Conservation (phyloP, 2,329 filamentous ascomycete species). For the Claviceps spartinae region DNA sequence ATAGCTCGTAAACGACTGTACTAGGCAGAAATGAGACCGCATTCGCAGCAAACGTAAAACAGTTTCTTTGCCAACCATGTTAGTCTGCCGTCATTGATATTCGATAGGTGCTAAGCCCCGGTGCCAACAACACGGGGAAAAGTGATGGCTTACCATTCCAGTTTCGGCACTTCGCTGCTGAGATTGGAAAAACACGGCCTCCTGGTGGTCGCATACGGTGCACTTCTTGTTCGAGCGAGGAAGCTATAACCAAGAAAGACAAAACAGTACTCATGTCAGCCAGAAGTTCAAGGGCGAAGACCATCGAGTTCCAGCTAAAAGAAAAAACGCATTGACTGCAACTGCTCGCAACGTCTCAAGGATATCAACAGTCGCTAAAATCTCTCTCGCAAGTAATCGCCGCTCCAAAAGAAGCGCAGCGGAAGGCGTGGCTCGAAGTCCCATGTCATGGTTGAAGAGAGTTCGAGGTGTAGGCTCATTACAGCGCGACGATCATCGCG, state of each 20-base stretch:
- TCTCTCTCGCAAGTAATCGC: not conserved
- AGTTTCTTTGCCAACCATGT: constrained; percentile 53
- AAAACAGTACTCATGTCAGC: constrained; percentile 27
- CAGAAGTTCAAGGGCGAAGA: constrained; percentile 17
- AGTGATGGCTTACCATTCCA: constrained; percentile 65
- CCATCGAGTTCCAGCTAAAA: constrained; percentile 14
- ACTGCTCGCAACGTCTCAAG: not conserved
- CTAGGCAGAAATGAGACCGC: constrained; percentile 71
- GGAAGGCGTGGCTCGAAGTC: not conserved
- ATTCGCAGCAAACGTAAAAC: constrained; percentile 88
- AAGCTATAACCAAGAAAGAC: constrained; percentile 48
- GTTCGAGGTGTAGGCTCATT: not conserved
- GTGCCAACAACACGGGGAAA: not conserved
- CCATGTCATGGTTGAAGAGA: not conserved
- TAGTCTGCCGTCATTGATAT: constrained; percentile 5
- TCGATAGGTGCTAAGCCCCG: not conserved
- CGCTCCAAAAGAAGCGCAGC: not conserved
- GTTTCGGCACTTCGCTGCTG: constrained; percentile 95
- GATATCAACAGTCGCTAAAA: not conserved
- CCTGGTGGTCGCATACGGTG: constrained; percentile 45
- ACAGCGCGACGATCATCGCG: constrained; percentile 8
- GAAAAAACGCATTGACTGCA: constrained; percentile 9
- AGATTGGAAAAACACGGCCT: constrained; percentile 97
- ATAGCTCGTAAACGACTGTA: constrained; percentile 2
- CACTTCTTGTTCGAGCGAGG: constrained; percentile 79